These are phyloP conservation scores for Erodium chrysanthum DNA, from an alignment of 441 rosid species.

Conservation along the genomic window DNA sequence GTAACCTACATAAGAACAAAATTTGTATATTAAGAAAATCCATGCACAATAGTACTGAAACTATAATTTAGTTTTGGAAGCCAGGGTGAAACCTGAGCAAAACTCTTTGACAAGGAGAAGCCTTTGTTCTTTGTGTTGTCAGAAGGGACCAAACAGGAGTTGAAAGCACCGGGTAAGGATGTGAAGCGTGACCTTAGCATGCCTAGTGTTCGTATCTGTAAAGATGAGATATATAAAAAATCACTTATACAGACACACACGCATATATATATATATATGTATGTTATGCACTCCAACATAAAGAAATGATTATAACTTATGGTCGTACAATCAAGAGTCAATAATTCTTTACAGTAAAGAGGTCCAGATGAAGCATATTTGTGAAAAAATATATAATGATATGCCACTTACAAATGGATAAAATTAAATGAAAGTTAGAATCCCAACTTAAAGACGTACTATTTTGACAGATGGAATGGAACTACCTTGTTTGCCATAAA, in stretches of 20 bases:
- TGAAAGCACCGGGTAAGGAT: conserved; percentile 92
- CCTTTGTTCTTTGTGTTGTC: conserved; percentile 69
- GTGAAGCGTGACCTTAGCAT: conserved; percentile 97
- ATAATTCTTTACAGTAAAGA: background rate
- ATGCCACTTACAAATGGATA: background rate
- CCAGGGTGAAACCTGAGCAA: conserved; percentile 52
- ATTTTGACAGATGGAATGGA: background rate
- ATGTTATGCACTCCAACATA: background rate
- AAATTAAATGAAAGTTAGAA: background rate
- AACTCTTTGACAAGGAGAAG: conserved; percentile 75
- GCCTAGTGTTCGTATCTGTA: conserved; percentile 84
- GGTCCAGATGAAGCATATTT: background rate
- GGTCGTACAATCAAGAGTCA: background rate
- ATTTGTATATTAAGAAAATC: background rate
- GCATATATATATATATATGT: background rate
- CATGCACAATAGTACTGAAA: conserved; percentile 11
- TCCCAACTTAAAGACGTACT: background rate
- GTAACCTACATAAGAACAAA: conserved; percentile 41
- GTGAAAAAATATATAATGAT: background rate
- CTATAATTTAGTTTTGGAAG: conserved; percentile 12
- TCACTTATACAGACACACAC: no score
- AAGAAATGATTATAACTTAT: background rate
- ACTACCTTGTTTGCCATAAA: background rate
- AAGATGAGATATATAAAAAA: background rate
- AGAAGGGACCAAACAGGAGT: conserved; percentile 78